Evolutionary conservation across 129 eudicot species (phyloP).

Genomic region (Ambrosia artemisiifolia): DNA sequence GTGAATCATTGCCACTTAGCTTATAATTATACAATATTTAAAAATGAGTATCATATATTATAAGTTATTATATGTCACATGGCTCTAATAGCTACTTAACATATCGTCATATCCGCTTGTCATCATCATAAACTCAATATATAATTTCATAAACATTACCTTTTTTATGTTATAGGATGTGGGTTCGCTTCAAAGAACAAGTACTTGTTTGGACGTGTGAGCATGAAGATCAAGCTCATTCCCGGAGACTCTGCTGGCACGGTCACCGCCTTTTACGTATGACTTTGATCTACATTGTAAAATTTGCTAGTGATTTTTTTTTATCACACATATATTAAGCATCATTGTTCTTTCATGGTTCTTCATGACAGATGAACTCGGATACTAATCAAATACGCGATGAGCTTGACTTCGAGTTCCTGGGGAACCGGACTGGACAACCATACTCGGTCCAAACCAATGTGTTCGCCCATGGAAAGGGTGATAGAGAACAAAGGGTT

Average conservation of each 20-base stretch:
- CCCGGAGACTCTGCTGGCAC: constrained; percentile 5
- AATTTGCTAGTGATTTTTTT: not conserved
- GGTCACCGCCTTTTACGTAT: constrained; percentile 4
- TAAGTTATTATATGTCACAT: not conserved
- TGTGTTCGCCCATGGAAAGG: constrained; percentile 5
- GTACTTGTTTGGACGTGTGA: constrained; percentile 4
- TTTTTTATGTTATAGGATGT: not conserved
- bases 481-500: constrained; percentile 12
- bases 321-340: not conserved
- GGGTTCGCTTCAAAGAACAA: constrained; percentile 8
- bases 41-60: not conserved
- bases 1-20: not conserved
- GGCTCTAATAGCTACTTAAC: not conserved
- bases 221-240: constrained; percentile 12
- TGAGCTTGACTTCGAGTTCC: constrained; percentile 6
- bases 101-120: not conserved
- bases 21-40: not conserved
- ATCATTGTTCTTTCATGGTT: not conserved
- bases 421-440: constrained; percentile 10
- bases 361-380: constrained; percentile 1
- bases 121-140: not conserved
- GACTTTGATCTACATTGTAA: not conserved
- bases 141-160: not conserved
- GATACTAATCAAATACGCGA: not conserved
- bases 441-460: constrained; percentile 9